phyloP scores from a whole-genome alignment of 805 yeast genomes.

The Lipomyces starkeyi region DNA sequence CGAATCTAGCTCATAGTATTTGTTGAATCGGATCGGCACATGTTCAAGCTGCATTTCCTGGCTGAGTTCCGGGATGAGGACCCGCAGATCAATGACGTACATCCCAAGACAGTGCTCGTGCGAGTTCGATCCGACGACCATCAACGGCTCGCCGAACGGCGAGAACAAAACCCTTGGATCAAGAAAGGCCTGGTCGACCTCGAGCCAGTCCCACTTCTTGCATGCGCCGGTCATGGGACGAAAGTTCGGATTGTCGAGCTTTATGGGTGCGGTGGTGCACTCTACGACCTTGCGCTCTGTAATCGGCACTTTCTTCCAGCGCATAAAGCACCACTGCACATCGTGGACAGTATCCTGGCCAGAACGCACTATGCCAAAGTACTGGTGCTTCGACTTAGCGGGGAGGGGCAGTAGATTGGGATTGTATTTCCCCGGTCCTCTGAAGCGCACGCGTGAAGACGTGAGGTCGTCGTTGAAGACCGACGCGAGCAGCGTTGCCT shows the following conservation, averaged over 20 bases:
- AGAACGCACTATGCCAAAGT: conserved; percentile 14
- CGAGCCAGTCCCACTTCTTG: conserved; percentile 11
- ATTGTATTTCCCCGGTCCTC: conserved; percentile 9
- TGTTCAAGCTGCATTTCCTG: not conserved
- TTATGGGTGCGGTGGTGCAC: conserved; percentile 7
- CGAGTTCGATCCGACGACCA: conserved; percentile 23
- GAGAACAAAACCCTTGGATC: conserved; percentile 25
- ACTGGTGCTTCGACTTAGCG: conserved; percentile 1
- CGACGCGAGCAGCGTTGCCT: conserved; percentile 11
- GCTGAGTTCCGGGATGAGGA: conserved; percentile 15
- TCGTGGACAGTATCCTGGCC: conserved; percentile 16
- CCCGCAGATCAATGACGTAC: conserved; percentile 26
- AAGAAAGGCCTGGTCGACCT: conserved; percentile 19
- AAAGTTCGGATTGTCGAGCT: conserved; percentile 9
- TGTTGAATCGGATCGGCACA: conserved; percentile 14
- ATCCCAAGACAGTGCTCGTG: conserved; percentile 21
- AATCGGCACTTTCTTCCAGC: conserved; percentile 7
- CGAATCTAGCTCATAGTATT: conserved; percentile 11
- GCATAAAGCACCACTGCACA: conserved; percentile 21
- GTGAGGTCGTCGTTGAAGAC: conserved; percentile 11
- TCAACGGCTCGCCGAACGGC: conserved; percentile 27
- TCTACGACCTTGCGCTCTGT: conserved; percentile 17
- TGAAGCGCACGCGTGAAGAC: conserved; percentile 14
- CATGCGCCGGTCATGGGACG: conserved; percentile 10
- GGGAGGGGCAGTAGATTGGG: conserved; percentile 22